phyloP scores from a whole-genome alignment of 768 basidiomycete genomes.

The Pleurotus giganteus region DNA sequence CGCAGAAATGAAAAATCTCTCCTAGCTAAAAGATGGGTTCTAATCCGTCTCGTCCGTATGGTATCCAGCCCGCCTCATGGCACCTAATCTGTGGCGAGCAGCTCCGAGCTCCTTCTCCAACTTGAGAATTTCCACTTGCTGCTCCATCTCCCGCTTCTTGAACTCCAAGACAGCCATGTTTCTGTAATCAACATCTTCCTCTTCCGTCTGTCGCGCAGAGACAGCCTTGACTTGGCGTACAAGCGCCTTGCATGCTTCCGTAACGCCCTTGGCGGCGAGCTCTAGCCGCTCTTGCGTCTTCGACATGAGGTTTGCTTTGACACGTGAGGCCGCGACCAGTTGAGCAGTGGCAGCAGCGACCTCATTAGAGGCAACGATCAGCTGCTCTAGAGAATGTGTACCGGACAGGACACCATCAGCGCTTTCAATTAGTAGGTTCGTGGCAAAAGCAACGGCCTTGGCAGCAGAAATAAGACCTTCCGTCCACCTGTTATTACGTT shows the following conservation, averaged over 20 bases:
- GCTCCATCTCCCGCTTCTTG: conserved; percentile 98
- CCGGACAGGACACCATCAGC: conserved; percentile 97
- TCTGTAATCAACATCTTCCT: conserved; percentile 85
- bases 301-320: conserved; percentile 98
- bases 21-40: conserved; percentile 17
- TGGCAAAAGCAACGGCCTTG: conserved; percentile 96
- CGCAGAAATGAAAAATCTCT: conserved; percentile 1
- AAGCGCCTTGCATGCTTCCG: conserved; percentile 94
- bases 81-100: conserved; percentile 76
- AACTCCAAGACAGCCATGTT: conserved; percentile 94
- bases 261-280: conserved; percentile 95
- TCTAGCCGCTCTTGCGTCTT: conserved; percentile 97
- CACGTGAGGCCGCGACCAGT: conserved; percentile 96
- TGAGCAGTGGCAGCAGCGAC: conserved; percentile 97
- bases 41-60: conserved; percentile 83
- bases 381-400: conserved; percentile 95
- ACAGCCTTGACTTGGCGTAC: conserved; percentile 96
- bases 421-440: conserved; percentile 91
- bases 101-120: conserved; percentile 94
- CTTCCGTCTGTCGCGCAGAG: conserved; percentile 75
- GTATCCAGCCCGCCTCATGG: conserved; percentile 87
- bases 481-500: conserved; percentile 99
- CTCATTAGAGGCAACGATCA: conserved; percentile 99
- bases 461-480: conserved; percentile 98
- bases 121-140: conserved; percentile 97